These are phyloP conservation scores for Chytriomyces confervae DNA, from an alignment of 192 early-diverging fungal genomes.

Conservation along the genomic window DNA sequence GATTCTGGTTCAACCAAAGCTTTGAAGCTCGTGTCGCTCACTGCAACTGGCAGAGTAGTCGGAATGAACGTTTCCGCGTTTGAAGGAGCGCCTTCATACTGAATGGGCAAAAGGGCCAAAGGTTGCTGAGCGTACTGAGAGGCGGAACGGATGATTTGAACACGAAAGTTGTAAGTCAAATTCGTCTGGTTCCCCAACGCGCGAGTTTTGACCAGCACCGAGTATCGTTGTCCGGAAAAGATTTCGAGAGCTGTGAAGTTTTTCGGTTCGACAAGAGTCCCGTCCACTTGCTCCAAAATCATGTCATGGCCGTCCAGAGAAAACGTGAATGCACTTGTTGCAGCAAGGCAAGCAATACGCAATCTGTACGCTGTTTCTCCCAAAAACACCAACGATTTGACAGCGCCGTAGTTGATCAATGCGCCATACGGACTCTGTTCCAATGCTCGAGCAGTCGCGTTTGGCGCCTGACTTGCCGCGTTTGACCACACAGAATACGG, in stretches of 20 bases:
- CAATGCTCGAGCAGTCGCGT: too few species aligned
- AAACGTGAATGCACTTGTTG: neutral
- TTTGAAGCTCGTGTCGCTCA: neutral
- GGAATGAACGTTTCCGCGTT: neutral
- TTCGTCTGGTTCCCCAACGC: neutral
- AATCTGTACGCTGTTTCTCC: neutral
- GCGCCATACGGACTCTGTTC: too few species aligned
- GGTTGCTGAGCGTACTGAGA: too few species aligned
- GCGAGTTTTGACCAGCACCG: neutral
- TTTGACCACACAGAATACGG: too few species aligned
- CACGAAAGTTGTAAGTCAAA: neutral
- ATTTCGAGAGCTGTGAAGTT: neutral
- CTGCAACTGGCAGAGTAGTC: neutral
- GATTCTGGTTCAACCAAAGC: too few species aligned
- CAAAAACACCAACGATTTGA: neutral
- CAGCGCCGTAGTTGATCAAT: too few species aligned
- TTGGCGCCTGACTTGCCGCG: too few species aligned
- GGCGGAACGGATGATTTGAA: too few species aligned
- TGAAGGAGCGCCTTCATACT: neutral
- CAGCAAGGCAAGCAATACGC: neutral
- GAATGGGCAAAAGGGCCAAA: neutral
- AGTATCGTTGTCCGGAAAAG: conserved; percentile 24
- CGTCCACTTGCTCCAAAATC: conserved; percentile 9
- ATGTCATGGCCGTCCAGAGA: conserved; percentile 7
- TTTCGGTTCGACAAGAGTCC: conserved; percentile 2